phyloP scores from a whole-genome alignment of 495 filamentous ascomycete species.

The Thermothielavioides terrestris region DNA sequence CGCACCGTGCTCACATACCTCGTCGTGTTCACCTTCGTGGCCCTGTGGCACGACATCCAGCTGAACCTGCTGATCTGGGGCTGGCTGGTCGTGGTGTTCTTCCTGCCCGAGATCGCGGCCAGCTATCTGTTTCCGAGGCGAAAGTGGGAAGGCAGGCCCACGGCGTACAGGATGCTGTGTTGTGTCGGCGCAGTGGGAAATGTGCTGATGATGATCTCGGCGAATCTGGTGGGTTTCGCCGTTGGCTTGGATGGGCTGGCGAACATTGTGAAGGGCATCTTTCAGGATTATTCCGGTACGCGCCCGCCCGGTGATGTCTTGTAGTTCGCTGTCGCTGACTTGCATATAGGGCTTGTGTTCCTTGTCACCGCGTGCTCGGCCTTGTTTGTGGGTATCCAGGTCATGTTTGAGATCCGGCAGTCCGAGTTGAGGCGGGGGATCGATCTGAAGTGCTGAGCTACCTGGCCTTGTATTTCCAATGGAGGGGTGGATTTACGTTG shows the following conservation, averaged over 20 bases:
- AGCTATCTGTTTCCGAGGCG: constrained; percentile 58
- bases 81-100: constrained; percentile 89
- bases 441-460: constrained; percentile 64
- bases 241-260: constrained; percentile 82
- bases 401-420: constrained; percentile 95
- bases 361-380: constrained; percentile 56
- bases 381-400: constrained; percentile 78
- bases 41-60: constrained; percentile 96
- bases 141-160: constrained; percentile 59
- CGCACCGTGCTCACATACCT: constrained; percentile 60
- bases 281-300: constrained; percentile 61
- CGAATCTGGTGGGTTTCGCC: constrained; percentile 91
- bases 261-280: constrained; percentile 62
- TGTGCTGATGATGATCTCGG: constrained; percentile 89
- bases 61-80: constrained; percentile 92
- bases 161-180: constrained; percentile 67
- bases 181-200: constrained; percentile 82
- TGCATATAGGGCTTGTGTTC: constrained; percentile 55
- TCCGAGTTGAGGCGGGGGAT: constrained; percentile 74
- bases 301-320: not conserved
- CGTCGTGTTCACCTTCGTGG: constrained; percentile 93
- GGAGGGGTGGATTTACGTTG: too few relatives aligned
- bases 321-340: constrained; percentile 10
- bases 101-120: constrained; percentile 77
- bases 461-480: not conserved